Evolutionary conservation across 2,329 filamentous ascomycete species (phyloP), one percentile per base, ranked within the genome.

Genomic region (Cadophora malorum): DNA sequence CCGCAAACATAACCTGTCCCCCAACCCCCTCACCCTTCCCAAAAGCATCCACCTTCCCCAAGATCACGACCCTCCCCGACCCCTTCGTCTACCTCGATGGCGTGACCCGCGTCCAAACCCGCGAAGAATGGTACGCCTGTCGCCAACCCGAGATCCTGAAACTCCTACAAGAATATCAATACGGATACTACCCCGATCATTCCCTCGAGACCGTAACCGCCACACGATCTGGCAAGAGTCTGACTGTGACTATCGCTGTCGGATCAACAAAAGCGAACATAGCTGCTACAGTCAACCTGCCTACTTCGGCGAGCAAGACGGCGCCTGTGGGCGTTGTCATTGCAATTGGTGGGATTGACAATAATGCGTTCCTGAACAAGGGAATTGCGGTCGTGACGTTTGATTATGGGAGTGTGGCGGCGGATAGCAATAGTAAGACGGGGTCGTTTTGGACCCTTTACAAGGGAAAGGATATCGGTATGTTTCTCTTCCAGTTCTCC

Each of bases 111-210:
- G 78, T 84, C 50, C 73, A 79, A 69, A 81, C 81, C 25, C 78
- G 76, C 50, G 82, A 83, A 49, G 81, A 84, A 70, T 85, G 83
- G 83, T 81, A 81, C 70, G 73, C 77, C 55, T 85, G 83, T 73
- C 81, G 82, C 3, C 82, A 82, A 72, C 83, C 83, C 0, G 83
- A 85, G 76, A 82, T 85, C 63, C n/a, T 84, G 49, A 78, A 80
- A 67, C 73, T 85, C 71, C 76, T 85, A 23, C 82, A 85, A 70
- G 81, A 84, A 68, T 84, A 85, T 75, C 83, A 85, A 75, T 84
- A 79, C 70, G 83, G 83, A 9, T 84, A 82, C 74, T 85, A 85
- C 72, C 83, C 83, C 0, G 82, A 85, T 71, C 83, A 83, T 69
- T 76, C 77, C 4, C 76, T 77, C 41, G 83, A 85, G 67, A 83